phyloP scores from a whole-genome alignment of 1,284 basidiomycete species.

The Ganoderma lingzhi region DNA sequence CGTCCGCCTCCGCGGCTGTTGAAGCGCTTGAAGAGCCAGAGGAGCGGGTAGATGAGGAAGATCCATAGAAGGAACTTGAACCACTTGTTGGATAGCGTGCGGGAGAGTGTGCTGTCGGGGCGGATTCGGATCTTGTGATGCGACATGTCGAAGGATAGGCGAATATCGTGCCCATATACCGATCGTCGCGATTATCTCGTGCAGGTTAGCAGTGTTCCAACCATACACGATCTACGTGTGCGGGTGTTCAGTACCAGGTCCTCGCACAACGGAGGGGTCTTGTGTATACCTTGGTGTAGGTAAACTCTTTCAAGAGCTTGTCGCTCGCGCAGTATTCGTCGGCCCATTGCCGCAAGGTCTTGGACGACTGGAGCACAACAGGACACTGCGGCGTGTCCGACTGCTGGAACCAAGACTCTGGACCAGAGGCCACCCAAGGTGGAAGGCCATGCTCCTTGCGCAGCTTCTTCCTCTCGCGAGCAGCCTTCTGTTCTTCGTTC shows the following conservation, averaged over 20 bases:
- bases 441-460: constrained; percentile 37
- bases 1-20: constrained; percentile 64
- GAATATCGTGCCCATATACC: constrained; percentile 58
- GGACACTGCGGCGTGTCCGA: constrained; percentile 9
- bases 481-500: constrained; percentile 35
- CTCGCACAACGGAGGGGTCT: not conserved
- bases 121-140: constrained; percentile 62
- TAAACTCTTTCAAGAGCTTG: constrained; percentile 72
- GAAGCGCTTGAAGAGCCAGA: constrained; percentile 78
- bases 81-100: constrained; percentile 69
- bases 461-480: constrained; percentile 34
- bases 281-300: constrained; percentile 59
- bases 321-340: constrained; percentile 70
- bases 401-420: constrained; percentile 20
- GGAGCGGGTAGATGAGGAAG: constrained; percentile 72
- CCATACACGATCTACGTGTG: constrained; percentile 62
- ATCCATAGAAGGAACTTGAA: constrained; percentile 70
- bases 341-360: constrained; percentile 71
- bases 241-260: not conserved
- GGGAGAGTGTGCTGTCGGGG: constrained; percentile 66
- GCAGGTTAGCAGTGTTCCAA: constrained; percentile 70
- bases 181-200: constrained; percentile 56
- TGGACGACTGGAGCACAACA: constrained; percentile 52
- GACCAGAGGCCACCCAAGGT: constrained; percentile 41
- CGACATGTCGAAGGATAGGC: constrained; percentile 55